phyloP scores from a whole-genome alignment of 148 eudicot species.

The Persicaria maculosa region DNA sequence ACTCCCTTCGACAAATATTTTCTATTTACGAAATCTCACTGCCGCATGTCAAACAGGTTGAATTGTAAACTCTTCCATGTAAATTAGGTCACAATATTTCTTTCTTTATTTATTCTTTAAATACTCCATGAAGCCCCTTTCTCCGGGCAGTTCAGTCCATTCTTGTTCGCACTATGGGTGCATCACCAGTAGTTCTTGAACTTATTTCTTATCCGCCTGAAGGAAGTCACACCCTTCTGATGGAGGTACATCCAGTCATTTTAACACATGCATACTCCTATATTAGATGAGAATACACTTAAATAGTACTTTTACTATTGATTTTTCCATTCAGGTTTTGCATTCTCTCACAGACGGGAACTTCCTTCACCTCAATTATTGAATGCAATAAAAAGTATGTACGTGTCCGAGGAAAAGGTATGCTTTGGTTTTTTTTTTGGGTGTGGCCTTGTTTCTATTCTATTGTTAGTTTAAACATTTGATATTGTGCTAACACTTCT shows the following conservation, averaged over 20 bases:
- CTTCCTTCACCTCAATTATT: constrained; percentile 71
- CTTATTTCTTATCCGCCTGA: constrained; percentile 79
- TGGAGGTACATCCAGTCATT: constrained; percentile 44
- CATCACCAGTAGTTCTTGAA: constrained; percentile 73
- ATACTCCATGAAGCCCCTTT: not conserved
- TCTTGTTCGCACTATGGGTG: constrained; percentile 87
- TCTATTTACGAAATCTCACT: constrained; percentile 50
- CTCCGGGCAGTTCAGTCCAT: constrained; percentile 63
- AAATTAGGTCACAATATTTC: not conserved
- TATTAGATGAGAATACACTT: not conserved
- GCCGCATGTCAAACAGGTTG: constrained; percentile 66
- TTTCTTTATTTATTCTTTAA: not conserved
- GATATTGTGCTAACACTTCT: constrained; percentile 14
- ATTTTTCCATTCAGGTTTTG: constrained; percentile 53
- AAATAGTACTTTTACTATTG: not conserved
- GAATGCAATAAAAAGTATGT: constrained; percentile 53
- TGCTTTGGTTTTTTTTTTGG: not conserved
- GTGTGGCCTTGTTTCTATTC: constrained; percentile 1
- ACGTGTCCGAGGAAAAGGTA: constrained; percentile 63
- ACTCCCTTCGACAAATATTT: constrained; percentile 76
- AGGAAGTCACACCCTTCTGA: constrained; percentile 66
- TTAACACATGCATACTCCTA: constrained; percentile 9
- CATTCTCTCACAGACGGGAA: constrained; percentile 83
- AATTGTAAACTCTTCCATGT: constrained; percentile 11
- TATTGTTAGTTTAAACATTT: constrained; percentile 1